phyloP scores from a whole-genome alignment of 768 basidiomycete genomes.

The Obba rivulosa region DNA sequence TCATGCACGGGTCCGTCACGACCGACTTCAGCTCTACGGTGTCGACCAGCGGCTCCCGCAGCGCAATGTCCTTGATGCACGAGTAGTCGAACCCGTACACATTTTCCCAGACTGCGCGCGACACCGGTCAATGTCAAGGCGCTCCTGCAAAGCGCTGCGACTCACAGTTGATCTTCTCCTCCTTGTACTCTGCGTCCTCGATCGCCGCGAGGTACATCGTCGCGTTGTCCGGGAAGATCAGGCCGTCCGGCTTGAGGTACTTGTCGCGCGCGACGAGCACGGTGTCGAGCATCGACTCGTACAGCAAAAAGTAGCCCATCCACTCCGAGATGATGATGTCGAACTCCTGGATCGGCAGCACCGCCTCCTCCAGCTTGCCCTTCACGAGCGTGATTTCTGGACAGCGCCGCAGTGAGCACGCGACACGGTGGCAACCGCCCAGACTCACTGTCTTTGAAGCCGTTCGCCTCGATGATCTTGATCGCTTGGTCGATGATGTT shows the following conservation, averaged over 20 bases:
- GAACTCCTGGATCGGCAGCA: slow-evolving; percentile 84
- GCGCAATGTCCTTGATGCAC: slow-evolving; percentile 97
- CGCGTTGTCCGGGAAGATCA: slow-evolving; percentile 95
- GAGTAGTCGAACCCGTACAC: slow-evolving; percentile 99
- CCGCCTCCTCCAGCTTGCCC: slow-evolving; percentile 93
- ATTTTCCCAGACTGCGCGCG: slow-evolving; percentile 90
- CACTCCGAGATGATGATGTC: slow-evolving; percentile 99
- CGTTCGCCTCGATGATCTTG: slow-evolving; percentile 95
- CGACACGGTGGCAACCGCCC: not conserved
- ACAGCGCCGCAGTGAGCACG: not conserved
- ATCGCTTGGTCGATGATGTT: slow-evolving; percentile 99
- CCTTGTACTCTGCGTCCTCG: slow-evolving; percentile 99
- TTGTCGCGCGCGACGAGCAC: slow-evolving; percentile 95
- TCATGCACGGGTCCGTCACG: slow-evolving; percentile 83
- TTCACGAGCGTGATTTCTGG: slow-evolving; percentile 92
- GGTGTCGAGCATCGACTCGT: slow-evolving; percentile 99
- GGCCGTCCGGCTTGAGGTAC: slow-evolving; percentile 86
- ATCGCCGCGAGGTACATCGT: slow-evolving; percentile 93
- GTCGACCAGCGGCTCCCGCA: slow-evolving; percentile 95
- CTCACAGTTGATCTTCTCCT: slow-evolving; percentile 99
- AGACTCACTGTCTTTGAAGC: slow-evolving; percentile 86
- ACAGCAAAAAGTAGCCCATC: slow-evolving; percentile 99
- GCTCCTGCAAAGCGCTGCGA: slow-evolving; percentile 11
- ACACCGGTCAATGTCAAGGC: slow-evolving; percentile 1
- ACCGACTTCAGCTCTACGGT: slow-evolving; percentile 97